Base-by-base conservation (phyloP, 2,329 filamentous ascomycete genomes). In the Septoria linicola region DNA sequence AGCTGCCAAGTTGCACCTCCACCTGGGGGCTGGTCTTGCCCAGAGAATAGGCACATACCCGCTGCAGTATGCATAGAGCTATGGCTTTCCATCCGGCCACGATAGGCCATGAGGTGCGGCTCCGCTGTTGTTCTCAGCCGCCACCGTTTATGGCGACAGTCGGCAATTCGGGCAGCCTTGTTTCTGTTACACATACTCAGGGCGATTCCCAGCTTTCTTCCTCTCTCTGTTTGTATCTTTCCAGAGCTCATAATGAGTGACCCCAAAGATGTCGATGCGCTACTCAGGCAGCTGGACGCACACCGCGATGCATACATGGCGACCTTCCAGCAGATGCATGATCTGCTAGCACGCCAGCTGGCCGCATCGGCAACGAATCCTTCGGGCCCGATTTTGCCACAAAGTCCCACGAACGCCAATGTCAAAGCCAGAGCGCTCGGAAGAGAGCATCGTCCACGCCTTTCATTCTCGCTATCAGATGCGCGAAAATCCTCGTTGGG, bases 221-320 rank as follows among this genome's bases (percentile, higher is more conserved):
- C 25, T 30, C 25, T 30, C n/a, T 8, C 16, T 46, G 11, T 37
- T 8, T 39, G 27, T 19, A n/a, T 19, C n/a, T 16, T 37, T 8
- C 13, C 13, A 2, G 30, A 21, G 23, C n/a, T 17, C 42, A 16
- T 10, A 23, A 27, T 46, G 43, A 19, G 32, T 17, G 27, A 20
- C 14, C 13, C 31, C 14, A 21, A 46, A 16, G 43, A 46, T 37
- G 32, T 46, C 2, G 43, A 46, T 14, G 43, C 39, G 14, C 55
- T 60, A 3, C 40, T 62, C 4, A 56, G 52, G 47, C 47, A 54
- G 39, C 51, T 62, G 4, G 59, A 62, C 19, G 54, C 53, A 8
- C 59, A 59, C 31, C 48, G 52, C 30, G 52, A 59, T 34, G 59
- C 59, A 4, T 62, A 60, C 23, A 27, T 58, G 5, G 56, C 58